Evolutionary conservation across 1,139 yeast genomes (phyloP), one percentile per base, ranked within the genome.

Genomic region (Sugiyamaella neomexicana): DNA sequence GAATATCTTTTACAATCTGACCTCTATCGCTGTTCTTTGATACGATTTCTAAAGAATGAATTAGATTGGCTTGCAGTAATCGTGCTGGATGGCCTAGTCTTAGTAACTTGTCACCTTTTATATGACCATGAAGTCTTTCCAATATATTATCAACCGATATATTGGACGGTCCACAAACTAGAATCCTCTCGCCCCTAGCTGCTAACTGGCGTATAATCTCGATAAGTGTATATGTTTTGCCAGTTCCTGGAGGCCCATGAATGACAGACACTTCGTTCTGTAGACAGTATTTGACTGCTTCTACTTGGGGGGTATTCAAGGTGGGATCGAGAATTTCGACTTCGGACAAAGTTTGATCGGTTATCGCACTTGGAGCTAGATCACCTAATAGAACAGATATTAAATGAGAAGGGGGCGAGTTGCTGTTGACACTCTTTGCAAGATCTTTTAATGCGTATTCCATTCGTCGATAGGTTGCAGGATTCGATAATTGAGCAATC

Each of bases 41-140:
- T 1, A 89, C 75, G 16, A 87, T 75, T 62, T 91, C 97, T 38
- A 91, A 72, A 0, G 96, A 86, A 68, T 90, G 96, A 40, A 80
- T 77, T 50, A 85, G 71, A 56, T 84, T 86, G 0, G 76, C 67
- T 1, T 80, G 80, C 32, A 90, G 68, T 5, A 93, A 74, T 57
- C 98, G 78, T 0, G 97, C 97, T 0, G 98, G 98, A 67, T 93
- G 97, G 0, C 99, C 99, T 41, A 93, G 79, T 66, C 99, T 77
- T 5, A 93, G 75, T 27, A 93, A 71, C 57, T 82, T 71, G 50
- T 77, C 77, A 7, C 80, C 83, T 1, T 81, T 79, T 25, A 79
- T 63, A 5, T 71, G 72, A 12, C 72, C 70, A n/a, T 83, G 78
- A 25, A 91, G 70, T 57, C 97, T 75, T 67, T 91, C 98, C 50